phyloP scores from a whole-genome alignment of 495 filamentous ascomycete genomes.

The Lichenothelia convexa region DNA sequence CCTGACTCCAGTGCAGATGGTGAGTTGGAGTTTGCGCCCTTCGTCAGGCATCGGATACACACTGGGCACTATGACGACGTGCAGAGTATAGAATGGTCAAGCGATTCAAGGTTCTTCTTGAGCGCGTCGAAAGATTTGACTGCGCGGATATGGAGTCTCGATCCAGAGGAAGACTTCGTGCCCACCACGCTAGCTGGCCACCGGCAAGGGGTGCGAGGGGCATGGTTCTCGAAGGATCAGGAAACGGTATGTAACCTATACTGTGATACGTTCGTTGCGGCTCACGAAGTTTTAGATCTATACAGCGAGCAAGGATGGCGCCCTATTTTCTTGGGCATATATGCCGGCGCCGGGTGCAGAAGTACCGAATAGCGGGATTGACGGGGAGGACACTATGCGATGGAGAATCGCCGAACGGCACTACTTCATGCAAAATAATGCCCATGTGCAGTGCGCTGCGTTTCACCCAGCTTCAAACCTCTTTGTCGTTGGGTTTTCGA shows the following conservation, averaged over 20 bases:
- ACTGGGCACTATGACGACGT: constrained; percentile 77
- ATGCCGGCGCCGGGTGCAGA: constrained; percentile 23
- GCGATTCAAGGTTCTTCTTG: constrained; percentile 85
- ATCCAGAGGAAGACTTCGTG: constrained; percentile 70
- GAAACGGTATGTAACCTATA: constrained; percentile 45
- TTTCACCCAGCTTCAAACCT: constrained; percentile 78
- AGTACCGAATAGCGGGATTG: constrained; percentile 31
- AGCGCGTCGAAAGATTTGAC: constrained; percentile 85
- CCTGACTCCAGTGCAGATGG: constrained; percentile 59
- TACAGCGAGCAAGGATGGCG: constrained; percentile 49
- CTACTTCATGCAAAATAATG: constrained; percentile 81
- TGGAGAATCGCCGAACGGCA: constrained; percentile 80
- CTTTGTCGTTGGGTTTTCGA: constrained; percentile 83
- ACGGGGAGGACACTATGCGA: constrained; percentile 36
- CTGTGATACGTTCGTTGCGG: too few relatives aligned
- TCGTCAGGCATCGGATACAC: constrained; percentile 70
- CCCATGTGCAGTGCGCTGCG: constrained; percentile 69
- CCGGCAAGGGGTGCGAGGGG: constrained; percentile 64
- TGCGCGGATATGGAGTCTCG: constrained; percentile 80
- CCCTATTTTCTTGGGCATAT: constrained; percentile 48
- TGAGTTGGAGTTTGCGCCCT: constrained; percentile 86
- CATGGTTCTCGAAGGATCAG: constrained; percentile 86
- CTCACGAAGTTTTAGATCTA: constrained; percentile 35
- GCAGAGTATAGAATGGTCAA: constrained; percentile 77
- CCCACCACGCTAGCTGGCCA: constrained; percentile 84